phyloP scores from a whole-genome alignment of 177 flowering plant genomes.

The Vitis hybrid region DNA sequence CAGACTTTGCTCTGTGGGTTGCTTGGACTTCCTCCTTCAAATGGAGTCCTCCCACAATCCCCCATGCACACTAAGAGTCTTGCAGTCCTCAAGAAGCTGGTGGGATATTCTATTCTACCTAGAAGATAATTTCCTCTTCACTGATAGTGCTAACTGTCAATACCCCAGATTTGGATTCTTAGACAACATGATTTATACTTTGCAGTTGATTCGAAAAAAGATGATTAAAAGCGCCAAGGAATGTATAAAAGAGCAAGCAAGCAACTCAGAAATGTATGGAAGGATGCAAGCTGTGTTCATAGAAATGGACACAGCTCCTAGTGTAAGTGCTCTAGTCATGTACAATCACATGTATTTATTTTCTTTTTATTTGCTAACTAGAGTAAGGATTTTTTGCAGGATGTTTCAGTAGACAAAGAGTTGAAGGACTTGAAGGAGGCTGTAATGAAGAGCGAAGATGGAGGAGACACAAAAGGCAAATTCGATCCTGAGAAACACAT shows the following conservation, averaged over 20 bases:
- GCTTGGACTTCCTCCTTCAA: conserved; percentile 87
- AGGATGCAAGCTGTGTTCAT: conserved; percentile 81
- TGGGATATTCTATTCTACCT: conserved; percentile 14
- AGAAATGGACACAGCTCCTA: conserved; percentile 60
- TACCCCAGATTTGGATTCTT: not conserved
- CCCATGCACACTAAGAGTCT: conserved; percentile 99
- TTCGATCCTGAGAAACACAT: conserved; percentile 82
- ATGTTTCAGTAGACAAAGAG: conserved; percentile 40
- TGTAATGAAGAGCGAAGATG: conserved; percentile 48
- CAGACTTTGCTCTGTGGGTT: conserved; percentile 89
- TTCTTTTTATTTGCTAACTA: not conserved
- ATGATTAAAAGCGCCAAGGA: conserved; percentile 85
- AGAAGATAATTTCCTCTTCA: not conserved
- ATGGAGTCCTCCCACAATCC: conserved; percentile 94
- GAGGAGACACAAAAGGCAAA: conserved; percentile 28
- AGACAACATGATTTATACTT: not conserved
- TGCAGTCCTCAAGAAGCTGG: conserved; percentile 80
- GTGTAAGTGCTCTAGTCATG: conserved; percentile 32
- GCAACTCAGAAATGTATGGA: conserved; percentile 72
- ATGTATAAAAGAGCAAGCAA: conserved; percentile 55
- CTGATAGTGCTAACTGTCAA: not conserved
- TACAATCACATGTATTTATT: not conserved
- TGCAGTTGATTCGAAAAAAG: conserved; percentile 66
- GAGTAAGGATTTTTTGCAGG: conserved; percentile 27
- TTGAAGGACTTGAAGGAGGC: conserved; percentile 70